Evolutionary conservation across 1,284 basidiomycete species (phyloP).

Genomic region (Inonotus hispidus): DNA sequence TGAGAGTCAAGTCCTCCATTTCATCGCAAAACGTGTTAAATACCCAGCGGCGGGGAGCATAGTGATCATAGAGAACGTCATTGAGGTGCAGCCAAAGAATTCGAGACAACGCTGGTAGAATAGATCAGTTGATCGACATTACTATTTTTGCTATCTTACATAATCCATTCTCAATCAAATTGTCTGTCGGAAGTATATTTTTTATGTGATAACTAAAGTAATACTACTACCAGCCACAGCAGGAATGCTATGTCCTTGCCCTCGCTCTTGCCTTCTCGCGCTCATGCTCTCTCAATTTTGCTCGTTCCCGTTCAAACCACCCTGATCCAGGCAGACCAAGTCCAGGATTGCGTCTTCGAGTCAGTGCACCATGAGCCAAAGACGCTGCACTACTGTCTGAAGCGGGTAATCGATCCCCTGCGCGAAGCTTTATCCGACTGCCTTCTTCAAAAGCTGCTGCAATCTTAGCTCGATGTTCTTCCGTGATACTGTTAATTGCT

Average conservation of each 20-base stretch:
- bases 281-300: slow-evolving; percentile 12
- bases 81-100: background rate
- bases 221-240: background rate
- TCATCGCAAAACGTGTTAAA: background rate
- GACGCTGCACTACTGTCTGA: slow-evolving; percentile 15
- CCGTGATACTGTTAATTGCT: background rate
- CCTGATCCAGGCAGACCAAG: slow-evolving; percentile 18
- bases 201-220: no score
- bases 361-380: slow-evolving; percentile 7
- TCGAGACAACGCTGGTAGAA: background rate
- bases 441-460: slow-evolving; percentile 9
- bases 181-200: no score
- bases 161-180: background rate
- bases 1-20: background rate
- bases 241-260: background rate
- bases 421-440: slow-evolving; percentile 2
- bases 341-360: slow-evolving; percentile 10
- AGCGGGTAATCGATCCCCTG: slow-evolving; percentile 11
- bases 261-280: background rate
- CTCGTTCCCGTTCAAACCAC: slow-evolving; percentile 16
- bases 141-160: background rate
- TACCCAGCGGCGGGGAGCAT: background rate
- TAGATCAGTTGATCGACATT: background rate
- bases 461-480: slow-evolving; percentile 1
- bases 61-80: slow-evolving; percentile 11